Conservation (phyloP, 345 rosid genomes). For the Laguncularia racemosa region DNA sequence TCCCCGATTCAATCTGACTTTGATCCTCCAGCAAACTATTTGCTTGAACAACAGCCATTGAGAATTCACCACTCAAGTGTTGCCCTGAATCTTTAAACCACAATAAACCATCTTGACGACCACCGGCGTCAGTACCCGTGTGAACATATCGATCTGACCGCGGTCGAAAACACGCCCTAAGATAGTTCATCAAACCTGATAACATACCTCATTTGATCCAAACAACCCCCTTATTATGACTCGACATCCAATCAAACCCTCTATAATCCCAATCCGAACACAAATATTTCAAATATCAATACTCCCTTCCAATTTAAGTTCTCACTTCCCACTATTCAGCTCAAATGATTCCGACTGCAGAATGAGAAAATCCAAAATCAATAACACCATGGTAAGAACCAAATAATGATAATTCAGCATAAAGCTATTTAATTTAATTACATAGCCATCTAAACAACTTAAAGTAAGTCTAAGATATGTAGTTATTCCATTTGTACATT, state of each 20-base stretch:
- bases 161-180: constrained; percentile 33
- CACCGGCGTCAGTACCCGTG: constrained; percentile 18
- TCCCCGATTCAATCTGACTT: constrained; percentile 45
- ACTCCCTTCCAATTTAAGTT: no score
- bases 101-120: constrained; percentile 39
- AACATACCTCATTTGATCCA: constrained; percentile 42
- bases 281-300: not conserved
- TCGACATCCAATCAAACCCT: constrained; percentile 11
- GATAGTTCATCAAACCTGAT: constrained; percentile 33
- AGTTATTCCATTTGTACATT: no score
- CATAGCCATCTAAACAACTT: no score
- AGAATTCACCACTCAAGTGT: constrained; percentile 41
- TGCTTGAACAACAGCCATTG: constrained; percentile 54
- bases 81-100: constrained; percentile 48
- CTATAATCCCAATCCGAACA: constrained; percentile 13
- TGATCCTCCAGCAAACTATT: constrained; percentile 50
- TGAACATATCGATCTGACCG: constrained; percentile 16
- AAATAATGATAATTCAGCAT: no score
- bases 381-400: no score
- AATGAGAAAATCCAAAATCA: no score
- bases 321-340: no score
- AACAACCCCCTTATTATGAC: not conserved
- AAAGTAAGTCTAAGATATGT: no score
- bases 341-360: no score
- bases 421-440: no score